These are phyloP conservation scores for Onygenales sp. DNA, from an alignment of 2,329 filamentous ascomycete genomes.

Conservation along the genomic window DNA sequence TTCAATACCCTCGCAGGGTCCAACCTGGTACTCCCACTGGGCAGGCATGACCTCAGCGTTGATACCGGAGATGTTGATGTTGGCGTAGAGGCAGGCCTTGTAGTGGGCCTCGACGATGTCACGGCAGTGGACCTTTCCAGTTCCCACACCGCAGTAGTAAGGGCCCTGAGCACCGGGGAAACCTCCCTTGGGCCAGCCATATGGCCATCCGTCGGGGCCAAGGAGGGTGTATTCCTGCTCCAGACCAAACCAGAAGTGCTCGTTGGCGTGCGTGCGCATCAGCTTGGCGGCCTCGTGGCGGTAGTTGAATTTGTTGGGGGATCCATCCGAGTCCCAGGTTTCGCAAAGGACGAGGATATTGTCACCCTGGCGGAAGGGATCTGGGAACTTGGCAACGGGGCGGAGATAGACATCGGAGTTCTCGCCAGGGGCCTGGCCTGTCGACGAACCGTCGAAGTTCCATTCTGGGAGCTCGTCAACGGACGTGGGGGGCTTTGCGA, in stretches of 20 bases:
- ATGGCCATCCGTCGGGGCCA: slow-evolving; percentile 75
- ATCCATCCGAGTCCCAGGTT: slow-evolving; percentile 89
- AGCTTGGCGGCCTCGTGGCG: slow-evolving; percentile 83
- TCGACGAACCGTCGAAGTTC: slow-evolving; percentile 86
- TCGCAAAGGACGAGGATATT: slow-evolving; percentile 93
- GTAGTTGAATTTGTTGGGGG: slow-evolving; percentile 98
- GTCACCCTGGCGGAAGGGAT: slow-evolving; percentile 79
- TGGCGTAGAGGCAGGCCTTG: slow-evolving; percentile 80
- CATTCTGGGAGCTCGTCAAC: slow-evolving; percentile 63
- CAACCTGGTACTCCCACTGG: slow-evolving; percentile 98
- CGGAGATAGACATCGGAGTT: slow-evolving; percentile 98
- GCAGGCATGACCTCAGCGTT: slow-evolving; percentile 98
- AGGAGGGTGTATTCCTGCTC: slow-evolving; percentile 97
- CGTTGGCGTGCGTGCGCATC: slow-evolving; percentile 75
- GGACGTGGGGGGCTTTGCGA: slow-evolving; percentile 47
- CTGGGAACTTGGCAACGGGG: slow-evolving; percentile 78
- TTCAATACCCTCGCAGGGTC: slow-evolving; percentile 76
- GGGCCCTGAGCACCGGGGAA: slow-evolving; percentile 89
- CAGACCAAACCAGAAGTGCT: slow-evolving; percentile 93
- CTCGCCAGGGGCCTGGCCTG: slow-evolving; percentile 81
- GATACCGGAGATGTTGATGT: slow-evolving; percentile 91
- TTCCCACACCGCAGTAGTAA: slow-evolving; percentile 97
- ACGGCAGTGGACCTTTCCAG: slow-evolving; percentile 94
- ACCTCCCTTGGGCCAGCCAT: slow-evolving; percentile 80
- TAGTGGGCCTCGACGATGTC: slow-evolving; percentile 95